Conservation (phyloP, 2,329 filamentous ascomycete genomes). For the Monilinia polystroma region DNA sequence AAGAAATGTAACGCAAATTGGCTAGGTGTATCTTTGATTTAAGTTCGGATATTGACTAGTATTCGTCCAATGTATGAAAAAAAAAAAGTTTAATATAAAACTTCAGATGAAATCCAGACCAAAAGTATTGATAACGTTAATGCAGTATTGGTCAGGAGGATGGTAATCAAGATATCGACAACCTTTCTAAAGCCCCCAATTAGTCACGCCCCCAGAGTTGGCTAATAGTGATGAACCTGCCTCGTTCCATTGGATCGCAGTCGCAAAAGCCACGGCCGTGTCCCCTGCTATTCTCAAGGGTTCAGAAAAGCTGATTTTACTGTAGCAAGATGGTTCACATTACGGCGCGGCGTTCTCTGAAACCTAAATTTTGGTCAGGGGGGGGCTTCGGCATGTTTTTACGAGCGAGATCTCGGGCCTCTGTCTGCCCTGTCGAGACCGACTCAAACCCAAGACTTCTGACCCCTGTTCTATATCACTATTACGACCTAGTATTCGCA, state of each 20-base stretch:
- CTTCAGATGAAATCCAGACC: constrained; percentile 7
- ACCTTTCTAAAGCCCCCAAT: neutral
- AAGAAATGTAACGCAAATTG: neutral
- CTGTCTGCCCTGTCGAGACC: constrained; percentile 17
- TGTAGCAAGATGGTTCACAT: neutral
- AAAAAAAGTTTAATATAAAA: neutral
- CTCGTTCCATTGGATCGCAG: neutral
- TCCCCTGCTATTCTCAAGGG: constrained; percentile 7
- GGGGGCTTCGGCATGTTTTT: constrained; percentile 19
- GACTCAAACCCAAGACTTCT: neutral
- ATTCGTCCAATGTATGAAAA: constrained; percentile 1
- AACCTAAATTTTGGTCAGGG: constrained; percentile 17
- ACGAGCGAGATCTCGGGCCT: constrained; percentile 12
- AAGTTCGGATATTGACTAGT: neutral
- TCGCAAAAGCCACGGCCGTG: constrained; percentile 11
- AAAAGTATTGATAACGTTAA: neutral
- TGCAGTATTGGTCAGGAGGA: constrained; percentile 20
- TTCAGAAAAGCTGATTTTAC: no score
- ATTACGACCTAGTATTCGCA: neutral
- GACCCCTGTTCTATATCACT: neutral
- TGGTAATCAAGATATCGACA: constrained; percentile 15
- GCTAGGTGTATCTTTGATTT: neutral
- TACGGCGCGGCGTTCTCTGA: constrained; percentile 14
- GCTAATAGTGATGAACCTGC: constrained; percentile 5
- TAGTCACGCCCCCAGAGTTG: neutral